Evolutionary conservation across 1,284 basidiomycete species (phyloP), one percentile per base, ranked within the genome.

Genomic region (Trichosporon faecale): DNA sequence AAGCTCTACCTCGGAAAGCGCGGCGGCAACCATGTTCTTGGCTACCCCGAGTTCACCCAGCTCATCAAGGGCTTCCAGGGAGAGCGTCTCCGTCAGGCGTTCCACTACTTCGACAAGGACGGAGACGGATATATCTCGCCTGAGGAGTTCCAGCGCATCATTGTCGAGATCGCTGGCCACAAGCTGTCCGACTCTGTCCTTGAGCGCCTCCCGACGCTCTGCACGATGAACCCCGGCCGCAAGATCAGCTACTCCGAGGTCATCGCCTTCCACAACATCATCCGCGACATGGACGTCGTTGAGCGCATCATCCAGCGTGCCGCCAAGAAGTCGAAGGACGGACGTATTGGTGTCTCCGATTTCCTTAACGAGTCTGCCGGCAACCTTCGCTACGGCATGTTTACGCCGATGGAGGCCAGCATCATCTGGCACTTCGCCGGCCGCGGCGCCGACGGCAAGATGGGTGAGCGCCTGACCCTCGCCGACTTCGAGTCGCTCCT

Each of bases 1-100:
- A 95, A 94, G 84, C 84, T 98, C 75, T 95, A 96, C 84, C 87
- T 97, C 60, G 95, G 95, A 72, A 93, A 92, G 85, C 91, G 90
- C 84, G 92, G 93, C 75, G 93, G 91, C 66, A 86, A 89, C 60
- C 94, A 95, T 81, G 93, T 96, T 70, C 87, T 98, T 67, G 94
- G 93, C 83, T 98, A 94, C 85, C 91, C 91, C 80, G 94, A 97
- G 84, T 97, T 97, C 84, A 96, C 94, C 40, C 84, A 85, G 85
- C 85, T 98, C 73, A 96, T 98, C 93, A 97, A 96, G 84, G 95
- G 94, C 60, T 88, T 97, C 72, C 95, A 96, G 85, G 95, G 94
- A 77, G 95, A 98, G 84, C 90, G 95, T 64, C 87, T 97, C 70
- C 90, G 95, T 74, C 95, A 98, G 85, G 91, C 94, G 35, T 97